phyloP scores from a whole-genome alignment of 805 yeast genomes.

The Millerago galiae region DNA sequence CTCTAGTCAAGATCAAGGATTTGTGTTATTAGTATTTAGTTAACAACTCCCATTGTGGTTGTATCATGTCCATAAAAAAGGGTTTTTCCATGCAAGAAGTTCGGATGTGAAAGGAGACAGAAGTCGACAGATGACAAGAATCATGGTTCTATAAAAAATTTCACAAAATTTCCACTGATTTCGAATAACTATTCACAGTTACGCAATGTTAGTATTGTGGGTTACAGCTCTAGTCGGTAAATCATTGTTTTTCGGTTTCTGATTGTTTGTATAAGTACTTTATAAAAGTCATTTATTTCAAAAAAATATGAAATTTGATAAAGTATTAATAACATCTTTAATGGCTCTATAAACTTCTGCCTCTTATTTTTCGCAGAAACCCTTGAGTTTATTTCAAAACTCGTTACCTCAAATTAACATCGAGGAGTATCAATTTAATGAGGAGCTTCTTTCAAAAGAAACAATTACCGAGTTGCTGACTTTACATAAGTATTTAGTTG shows the following conservation, averaged over 20 bases:
- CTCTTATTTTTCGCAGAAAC: not conserved
- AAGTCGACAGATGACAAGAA: too few species aligned
- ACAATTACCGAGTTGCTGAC: constrained; percentile 6
- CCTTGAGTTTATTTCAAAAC: not conserved
- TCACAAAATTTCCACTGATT: too few species aligned
- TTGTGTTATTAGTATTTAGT: too few species aligned
- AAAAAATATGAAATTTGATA: not conserved
- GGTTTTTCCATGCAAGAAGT: too few species aligned
- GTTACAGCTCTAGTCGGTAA: not conserved
- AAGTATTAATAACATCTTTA: not conserved
- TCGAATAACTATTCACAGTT: too few species aligned
- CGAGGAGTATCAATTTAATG: not conserved
- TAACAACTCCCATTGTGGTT: too few species aligned
- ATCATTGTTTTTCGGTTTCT: not conserved
- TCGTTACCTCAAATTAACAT: not conserved
- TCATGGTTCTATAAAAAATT: too few species aligned
- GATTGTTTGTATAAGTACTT: too few species aligned
- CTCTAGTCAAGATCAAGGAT: too few species aligned
- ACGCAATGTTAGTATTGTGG: too few species aligned
- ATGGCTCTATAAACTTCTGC: not conserved
- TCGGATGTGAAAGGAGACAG: too few species aligned
- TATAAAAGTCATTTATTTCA: not conserved
- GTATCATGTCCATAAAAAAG: too few species aligned
- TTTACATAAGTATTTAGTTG: constrained; percentile 10
- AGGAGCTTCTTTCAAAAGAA: not conserved